Conservation (phyloP, 2,329 filamentous ascomycete species). For the Aspergillus texensis region DNA sequence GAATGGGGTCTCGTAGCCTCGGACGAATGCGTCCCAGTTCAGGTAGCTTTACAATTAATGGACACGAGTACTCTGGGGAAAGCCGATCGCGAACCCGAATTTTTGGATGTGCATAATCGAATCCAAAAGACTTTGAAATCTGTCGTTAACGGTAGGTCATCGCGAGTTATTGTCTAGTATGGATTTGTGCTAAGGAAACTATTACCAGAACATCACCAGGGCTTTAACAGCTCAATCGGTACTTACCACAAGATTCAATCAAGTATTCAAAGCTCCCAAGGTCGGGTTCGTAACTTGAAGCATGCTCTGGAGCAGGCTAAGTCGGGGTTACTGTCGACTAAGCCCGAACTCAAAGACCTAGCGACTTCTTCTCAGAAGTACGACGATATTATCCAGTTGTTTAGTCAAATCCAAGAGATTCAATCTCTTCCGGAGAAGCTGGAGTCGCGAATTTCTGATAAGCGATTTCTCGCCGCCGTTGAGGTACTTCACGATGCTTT, state of each 20-base stretch:
- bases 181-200: conserved; percentile 9
- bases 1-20: conserved; percentile 94
- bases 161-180: background rate
- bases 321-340: conserved; percentile 76
- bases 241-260: conserved; percentile 98
- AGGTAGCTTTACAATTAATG: conserved; percentile 91
- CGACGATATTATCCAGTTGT: conserved; percentile 81
- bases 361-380: conserved; percentile 87
- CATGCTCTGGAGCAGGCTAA: conserved; percentile 82
- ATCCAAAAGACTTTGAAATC: conserved; percentile 91
- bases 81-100: conserved; percentile 83
- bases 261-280: conserved; percentile 86
- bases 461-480: conserved; percentile 89
- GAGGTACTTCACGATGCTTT: conserved; percentile 88
- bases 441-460: conserved; percentile 93
- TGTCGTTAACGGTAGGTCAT: conserved; percentile 73
- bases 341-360: conserved; percentile 87
- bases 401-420: conserved; percentile 84
- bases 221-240: conserved; percentile 98
- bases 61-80: conserved; percentile 91
- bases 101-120: conserved; percentile 79
- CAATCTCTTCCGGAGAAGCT: conserved; percentile 88
- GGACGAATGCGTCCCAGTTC: conserved; percentile 86
- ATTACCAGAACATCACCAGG: conserved; percentile 82
- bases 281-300: conserved; percentile 78